phyloP scores from a whole-genome alignment of 805 yeast species.

The Ogataea glucozyma region DNA sequence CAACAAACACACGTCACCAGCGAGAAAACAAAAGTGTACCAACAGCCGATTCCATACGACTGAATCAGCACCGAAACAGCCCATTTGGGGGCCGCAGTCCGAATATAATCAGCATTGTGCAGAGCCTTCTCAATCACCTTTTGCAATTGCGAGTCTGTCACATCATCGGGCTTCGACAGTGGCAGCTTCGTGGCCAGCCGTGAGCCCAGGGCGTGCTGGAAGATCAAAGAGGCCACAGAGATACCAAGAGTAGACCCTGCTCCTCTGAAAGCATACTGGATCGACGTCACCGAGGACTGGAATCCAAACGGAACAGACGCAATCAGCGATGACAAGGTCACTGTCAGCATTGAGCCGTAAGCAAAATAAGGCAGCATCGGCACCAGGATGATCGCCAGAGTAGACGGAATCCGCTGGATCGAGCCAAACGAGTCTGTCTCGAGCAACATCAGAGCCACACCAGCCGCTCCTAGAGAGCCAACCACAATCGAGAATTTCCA shows the following conservation, averaged over 20 bases:
- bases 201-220: slow-evolving; percentile 45
- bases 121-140: slow-evolving; percentile 53
- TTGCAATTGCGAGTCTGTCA: slow-evolving; percentile 39
- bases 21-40: slow-evolving; percentile 51
- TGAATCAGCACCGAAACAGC: slow-evolving; percentile 47
- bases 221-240: slow-evolving; percentile 62
- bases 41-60: slow-evolving; percentile 54
- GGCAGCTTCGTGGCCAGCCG: slow-evolving; percentile 35
- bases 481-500: slow-evolving; percentile 45
- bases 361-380: slow-evolving; percentile 55
- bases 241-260: slow-evolving; percentile 69
- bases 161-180: slow-evolving; percentile 35
- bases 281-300: slow-evolving; percentile 68
- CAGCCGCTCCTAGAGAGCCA: slow-evolving; percentile 46
- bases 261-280: slow-evolving; percentile 65
- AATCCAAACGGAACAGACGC: slow-evolving; percentile 68
- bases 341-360: slow-evolving; percentile 59
- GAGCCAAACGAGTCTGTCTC: slow-evolving; percentile 26
- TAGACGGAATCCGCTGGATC: slow-evolving; percentile 13
- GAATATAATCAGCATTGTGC: slow-evolving; percentile 56
- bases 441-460: slow-evolving; percentile 34
- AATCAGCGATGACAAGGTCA: slow-evolving; percentile 65
- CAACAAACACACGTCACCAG: slow-evolving; percentile 35
- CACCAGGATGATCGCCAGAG: slow-evolving; percentile 45
- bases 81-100: slow-evolving; percentile 51